Evolutionary conservation across 805 yeast species (phyloP).

Genomic region (Teunomyces barrocoloradensis): DNA sequence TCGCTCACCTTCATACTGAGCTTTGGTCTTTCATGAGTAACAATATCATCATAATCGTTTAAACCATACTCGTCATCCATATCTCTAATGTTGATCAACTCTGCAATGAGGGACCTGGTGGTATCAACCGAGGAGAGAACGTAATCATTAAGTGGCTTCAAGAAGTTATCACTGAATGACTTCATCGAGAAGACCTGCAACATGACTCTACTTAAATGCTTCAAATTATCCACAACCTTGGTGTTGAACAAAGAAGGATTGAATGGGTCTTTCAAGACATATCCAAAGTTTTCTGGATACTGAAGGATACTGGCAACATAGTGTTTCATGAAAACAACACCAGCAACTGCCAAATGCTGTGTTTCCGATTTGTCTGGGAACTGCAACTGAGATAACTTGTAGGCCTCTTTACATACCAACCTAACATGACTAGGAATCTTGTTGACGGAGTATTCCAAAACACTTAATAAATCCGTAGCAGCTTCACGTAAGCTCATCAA

Average conservation of each 20-base stretch:
- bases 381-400: conserved; percentile 38
- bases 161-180: conserved; percentile 66
- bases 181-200: conserved; percentile 66
- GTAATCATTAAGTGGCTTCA: conserved; percentile 79
- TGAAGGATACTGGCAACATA: conserved; percentile 47
- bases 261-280: conserved; percentile 31
- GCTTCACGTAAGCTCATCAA: conserved; percentile 72
- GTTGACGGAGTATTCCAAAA: conserved; percentile 44
- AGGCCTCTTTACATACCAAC: conserved; percentile 33
- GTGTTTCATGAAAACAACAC: conserved; percentile 57
- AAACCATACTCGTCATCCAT: conserved; percentile 60
- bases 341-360: conserved; percentile 63
- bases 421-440: conserved; percentile 37
- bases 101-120: conserved; percentile 43
- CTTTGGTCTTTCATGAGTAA: conserved; percentile 45
- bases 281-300: conserved; percentile 58
- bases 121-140: conserved; percentile 50
- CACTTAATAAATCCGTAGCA: conserved; percentile 57
- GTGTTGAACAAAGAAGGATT: conserved; percentile 15
- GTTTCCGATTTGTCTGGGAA: conserved; percentile 61
- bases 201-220: conserved; percentile 55
- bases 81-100: conserved; percentile 52
- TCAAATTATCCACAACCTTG: conserved; percentile 47
- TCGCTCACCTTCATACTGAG: conserved; percentile 45
- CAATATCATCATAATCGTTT: conserved; percentile 67